Evolutionary conservation across 768 basidiomycete species (phyloP), one percentile per base, ranked within the genome.

Genomic region (Lactifluus rugatus): DNA sequence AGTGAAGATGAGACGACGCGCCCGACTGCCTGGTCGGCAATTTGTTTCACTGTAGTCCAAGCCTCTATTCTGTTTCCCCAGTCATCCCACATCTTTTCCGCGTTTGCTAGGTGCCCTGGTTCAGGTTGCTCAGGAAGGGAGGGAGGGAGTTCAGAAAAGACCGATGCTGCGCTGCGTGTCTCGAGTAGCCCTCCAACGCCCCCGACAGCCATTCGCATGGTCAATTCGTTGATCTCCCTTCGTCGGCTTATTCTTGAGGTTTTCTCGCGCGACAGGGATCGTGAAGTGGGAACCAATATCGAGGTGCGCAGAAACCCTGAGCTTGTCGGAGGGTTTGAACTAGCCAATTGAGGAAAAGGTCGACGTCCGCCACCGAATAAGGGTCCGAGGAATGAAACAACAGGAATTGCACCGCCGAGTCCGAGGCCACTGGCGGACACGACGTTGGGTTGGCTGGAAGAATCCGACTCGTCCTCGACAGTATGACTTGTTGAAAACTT

Each of bases 131-230:
- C 58, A 36, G 19, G 39, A 21, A 0, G 26, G 23, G 50, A 11
- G 17, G 25, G 37, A 7, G 25, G n/a, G 37, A 26, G 44, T 25
- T 42, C 52, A 36, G 61, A 54, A 73, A 48, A 56, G 19, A 44
- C 26, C 17, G 62, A 52, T 6, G 46, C n/a, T 21, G 75, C 57
- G 72, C 67, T 32, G 70, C 67, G 54, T 26, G 68, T 63, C 46
- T 81, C 82, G 6, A 90, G 66, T 7, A 73, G 65, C 11, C 90
- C 91, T 10, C 90, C 90, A 7, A 89, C 77, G 0, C 80, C 79
- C 34, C 85, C 87, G 37, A 91, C 76, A 5, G 81, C 90, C 82
- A 90, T 89, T n/a, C 87, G 81, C 77, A 89, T 85, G 0, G 81
- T 83, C 46, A 93, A 71, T 65, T 89, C 84, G 67, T 93, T 93